These are phyloP conservation scores for Fusarium aywerte DNA, from an alignment of 2,329 filamentous ascomycete species.

Conservation along the genomic window DNA sequence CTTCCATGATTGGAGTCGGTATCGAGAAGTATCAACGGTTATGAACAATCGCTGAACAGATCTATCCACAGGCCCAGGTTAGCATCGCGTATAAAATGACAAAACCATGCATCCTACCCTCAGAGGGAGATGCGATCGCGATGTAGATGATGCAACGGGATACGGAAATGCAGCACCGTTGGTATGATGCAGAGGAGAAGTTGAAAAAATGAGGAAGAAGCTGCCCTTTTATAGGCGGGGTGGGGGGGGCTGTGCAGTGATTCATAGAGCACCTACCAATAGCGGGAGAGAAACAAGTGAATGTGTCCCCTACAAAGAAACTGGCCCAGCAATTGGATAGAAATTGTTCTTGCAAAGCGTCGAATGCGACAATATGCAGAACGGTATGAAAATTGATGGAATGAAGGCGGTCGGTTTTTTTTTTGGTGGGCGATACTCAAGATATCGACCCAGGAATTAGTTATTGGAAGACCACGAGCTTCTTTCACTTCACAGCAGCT, in stretches of 20 bases:
- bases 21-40: constrained; percentile 37
- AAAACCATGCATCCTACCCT: constrained; percentile 34
- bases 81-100: constrained; percentile 36
- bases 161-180: constrained; percentile 16
- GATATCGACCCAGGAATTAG: constrained; percentile 32
- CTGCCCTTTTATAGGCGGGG: constrained; percentile 43
- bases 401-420: constrained; percentile 7
- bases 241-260: constrained; percentile 39
- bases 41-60: constrained; percentile 48
- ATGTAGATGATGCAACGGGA: not conserved
- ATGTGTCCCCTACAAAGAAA: constrained; percentile 84
- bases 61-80: constrained; percentile 46
- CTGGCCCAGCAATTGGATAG: constrained; percentile 46
- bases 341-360: constrained; percentile 36
- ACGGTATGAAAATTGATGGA: constrained; percentile 17
- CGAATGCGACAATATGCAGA: constrained; percentile 39
- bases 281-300: constrained; percentile 96
- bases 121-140: constrained; percentile 32
- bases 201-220: constrained; percentile 40
- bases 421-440: constrained; percentile 9
- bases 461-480: constrained; percentile 32
- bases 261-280: constrained; percentile 63
- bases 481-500: constrained; percentile 50
- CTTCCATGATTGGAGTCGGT: constrained; percentile 74
- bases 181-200: constrained; percentile 39